Percentiles rank a stretch among this genome's conserved stretches.
phyloP scores from a whole-genome alignment of 1,139 yeast genomes.

The Blastobotrys raffinosifermentans region DNA sequence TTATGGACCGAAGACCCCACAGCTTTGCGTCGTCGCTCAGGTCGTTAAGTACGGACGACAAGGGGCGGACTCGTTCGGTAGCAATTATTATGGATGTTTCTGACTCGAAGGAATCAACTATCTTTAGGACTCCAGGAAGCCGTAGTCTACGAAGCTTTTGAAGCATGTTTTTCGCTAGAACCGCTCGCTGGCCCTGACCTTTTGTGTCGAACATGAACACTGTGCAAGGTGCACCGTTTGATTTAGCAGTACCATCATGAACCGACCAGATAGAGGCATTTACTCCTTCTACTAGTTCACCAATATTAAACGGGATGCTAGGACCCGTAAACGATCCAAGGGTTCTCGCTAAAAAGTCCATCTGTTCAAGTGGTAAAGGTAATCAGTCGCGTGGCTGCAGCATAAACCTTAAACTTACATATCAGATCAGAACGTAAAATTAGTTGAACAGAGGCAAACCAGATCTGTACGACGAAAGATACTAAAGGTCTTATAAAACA shows the following conservation, averaged over 20 bases:
- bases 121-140: constrained; percentile 70
- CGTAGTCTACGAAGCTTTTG: constrained; percentile 61
- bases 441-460: no score
- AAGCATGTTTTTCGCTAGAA: constrained; percentile 58
- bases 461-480: no score
- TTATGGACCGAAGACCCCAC: constrained; percentile 49
- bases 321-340: constrained; percentile 32
- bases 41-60: constrained; percentile 30
- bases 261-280: constrained; percentile 42
- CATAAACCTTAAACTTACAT: no score
- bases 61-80: constrained; percentile 71
- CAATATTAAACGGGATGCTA: constrained; percentile 29
- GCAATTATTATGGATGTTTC: constrained; percentile 60
- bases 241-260: constrained; percentile 40
- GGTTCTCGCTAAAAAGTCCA: constrained; percentile 36
- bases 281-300: constrained; percentile 18
- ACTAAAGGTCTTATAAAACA: no score
- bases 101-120: constrained; percentile 57
- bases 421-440: no score
- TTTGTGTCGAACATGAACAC: constrained; percentile 58
- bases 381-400: no score
- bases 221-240: constrained; percentile 41
- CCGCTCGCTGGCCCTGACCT: constrained; percentile 34
- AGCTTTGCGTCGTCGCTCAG: constrained; percentile 36
- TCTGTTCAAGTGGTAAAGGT: no score